Evolutionary conservation across 2,329 filamentous ascomycete species (phyloP).

Genomic region (Alternaria gaisen): DNA sequence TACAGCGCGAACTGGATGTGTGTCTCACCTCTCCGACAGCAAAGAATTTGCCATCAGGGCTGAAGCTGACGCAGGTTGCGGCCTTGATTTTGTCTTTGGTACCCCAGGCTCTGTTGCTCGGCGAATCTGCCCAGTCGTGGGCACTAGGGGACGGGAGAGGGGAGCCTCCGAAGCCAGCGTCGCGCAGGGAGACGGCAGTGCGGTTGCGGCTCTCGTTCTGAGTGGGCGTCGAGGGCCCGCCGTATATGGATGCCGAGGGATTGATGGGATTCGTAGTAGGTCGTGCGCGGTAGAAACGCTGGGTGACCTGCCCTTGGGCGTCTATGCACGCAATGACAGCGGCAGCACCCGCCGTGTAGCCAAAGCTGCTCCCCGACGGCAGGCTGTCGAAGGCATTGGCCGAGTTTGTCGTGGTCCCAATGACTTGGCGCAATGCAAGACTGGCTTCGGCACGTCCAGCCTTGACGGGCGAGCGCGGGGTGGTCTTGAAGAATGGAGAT

Average conservation of each 20-base stretch:
- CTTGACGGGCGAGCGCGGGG: slow-evolving; percentile 70
- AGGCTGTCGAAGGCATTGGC: slow-evolving; percentile 88
- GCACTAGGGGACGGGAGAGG: slow-evolving; percentile 57
- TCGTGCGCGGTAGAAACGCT: slow-evolving; percentile 90
- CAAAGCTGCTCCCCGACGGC: slow-evolving; percentile 74
- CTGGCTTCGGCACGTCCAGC: slow-evolving; percentile 55
- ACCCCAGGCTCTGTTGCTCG: slow-evolving; percentile 77
- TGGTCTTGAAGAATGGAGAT: slow-evolving; percentile 69
- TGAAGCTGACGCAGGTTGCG: slow-evolving; percentile 88
- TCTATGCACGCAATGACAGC: slow-evolving; percentile 88
- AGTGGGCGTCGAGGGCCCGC: slow-evolving; percentile 63
- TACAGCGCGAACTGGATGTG: neutral
- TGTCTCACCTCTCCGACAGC: slow-evolving; percentile 81
- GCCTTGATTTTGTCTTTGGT: slow-evolving; percentile 94
- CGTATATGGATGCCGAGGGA: slow-evolving; percentile 62
- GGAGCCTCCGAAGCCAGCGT: slow-evolving; percentile 55
- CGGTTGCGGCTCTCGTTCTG: slow-evolving; percentile 63
- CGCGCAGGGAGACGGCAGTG: slow-evolving; percentile 64
- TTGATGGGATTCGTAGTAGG: slow-evolving; percentile 75
- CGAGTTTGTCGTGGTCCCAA: slow-evolving; percentile 87
- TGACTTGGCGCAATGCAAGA: slow-evolving; percentile 81
- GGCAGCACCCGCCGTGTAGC: slow-evolving; percentile 90
- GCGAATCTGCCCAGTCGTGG: slow-evolving; percentile 66
- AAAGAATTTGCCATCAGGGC: slow-evolving; percentile 83
- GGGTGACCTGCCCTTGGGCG: slow-evolving; percentile 68